phyloP scores from a whole-genome alignment of 306 rosid species.

The Malus domestica region DNA sequence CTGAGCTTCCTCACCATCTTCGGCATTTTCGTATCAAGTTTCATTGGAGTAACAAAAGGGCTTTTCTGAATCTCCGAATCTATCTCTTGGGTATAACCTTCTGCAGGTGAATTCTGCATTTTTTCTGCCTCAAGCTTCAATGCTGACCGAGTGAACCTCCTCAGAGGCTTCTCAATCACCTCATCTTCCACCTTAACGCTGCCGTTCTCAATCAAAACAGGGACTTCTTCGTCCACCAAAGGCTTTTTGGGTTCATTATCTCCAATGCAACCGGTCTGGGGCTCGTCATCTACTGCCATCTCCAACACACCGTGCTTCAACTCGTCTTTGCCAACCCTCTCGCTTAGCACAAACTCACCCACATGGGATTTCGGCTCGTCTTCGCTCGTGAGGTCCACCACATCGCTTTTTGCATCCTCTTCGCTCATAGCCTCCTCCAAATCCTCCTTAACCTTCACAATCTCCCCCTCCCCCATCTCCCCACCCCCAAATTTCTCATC shows the following conservation, averaged over 20 bases:
- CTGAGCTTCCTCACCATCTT: conserved; percentile 49
- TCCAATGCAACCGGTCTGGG: conserved; percentile 2
- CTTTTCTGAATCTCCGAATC: neutral
- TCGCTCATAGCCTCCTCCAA: conserved; percentile 34
- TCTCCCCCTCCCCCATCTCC: conserved; percentile 8
- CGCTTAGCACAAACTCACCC: conserved; percentile 7
- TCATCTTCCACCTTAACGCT: neutral
- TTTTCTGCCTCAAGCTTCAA: conserved; percentile 36
- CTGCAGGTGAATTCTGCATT: conserved; percentile 1
- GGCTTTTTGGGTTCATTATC: neutral
- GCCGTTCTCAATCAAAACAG: neutral
- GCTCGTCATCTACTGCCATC: conserved; percentile 8
- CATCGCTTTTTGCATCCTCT: conserved; percentile 73
- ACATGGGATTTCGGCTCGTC: conserved; percentile 48
- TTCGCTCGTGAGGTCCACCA: conserved; percentile 57
- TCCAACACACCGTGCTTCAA: conserved; percentile 6
- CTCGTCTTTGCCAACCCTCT: conserved; percentile 13
- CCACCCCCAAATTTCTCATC: neutral
- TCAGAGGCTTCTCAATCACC: conserved; percentile 23
- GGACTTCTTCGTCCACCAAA: neutral
- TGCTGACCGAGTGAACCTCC: conserved; percentile 61
- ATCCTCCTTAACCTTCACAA: conserved; percentile 6
- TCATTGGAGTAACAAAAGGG: conserved; percentile 1
- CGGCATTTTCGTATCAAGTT: conserved; percentile 11
- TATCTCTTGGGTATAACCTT: neutral